Base-by-base conservation (phyloP, 345 rosid species). In the Euphorbia tirucalli region DNA sequence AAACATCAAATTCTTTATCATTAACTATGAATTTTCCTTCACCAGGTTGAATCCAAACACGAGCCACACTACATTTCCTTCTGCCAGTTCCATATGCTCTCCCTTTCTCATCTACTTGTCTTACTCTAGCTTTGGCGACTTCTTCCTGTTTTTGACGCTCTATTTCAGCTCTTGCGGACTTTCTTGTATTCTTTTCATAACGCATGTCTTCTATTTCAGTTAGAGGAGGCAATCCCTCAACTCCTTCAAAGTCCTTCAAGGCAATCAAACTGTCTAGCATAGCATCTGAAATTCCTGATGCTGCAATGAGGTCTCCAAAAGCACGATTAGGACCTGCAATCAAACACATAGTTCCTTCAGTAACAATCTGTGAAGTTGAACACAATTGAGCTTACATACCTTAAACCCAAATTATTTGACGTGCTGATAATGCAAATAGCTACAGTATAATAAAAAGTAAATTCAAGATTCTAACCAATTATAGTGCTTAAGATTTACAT, bases 21-120 rank as follows among this genome's bases (percentile, higher is more conserved):
- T 95, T 95, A 65, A 95, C 81, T 2, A 74, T 1, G 69, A 95
- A 92, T 37, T 87, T 89, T 2, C 99, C 97, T n/a, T 84, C 80
- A 16, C 99, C 97, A 28, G 99, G 97, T 35, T 83, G 84, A 78
- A 92, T 78, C 99, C 97, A 95, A 61, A 92, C 97, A 61, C 97
- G 96, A 11, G 99, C 97, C 10, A 87, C 72, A 78, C 97, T 95
- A 69, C 96, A 89, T 72, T 95, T 95, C 82, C 97, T 90, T 85
- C 95, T 90, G 60, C 97, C 99, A 0, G 97, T 92, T 80, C 97
- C 99, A 75, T 95, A 95, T 61, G 97, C 91, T 86, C 97, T 90
- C 46, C 91, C 99, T 16, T 88, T 75, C 19, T 87, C 96, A 58
- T 95, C 99, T 11, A 95, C 97, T 70, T 86, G 85, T 71, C 97